Conservation (phyloP, 495 filamentous ascomycete genomes). For the Friedmanniomyces simplex region DNA sequence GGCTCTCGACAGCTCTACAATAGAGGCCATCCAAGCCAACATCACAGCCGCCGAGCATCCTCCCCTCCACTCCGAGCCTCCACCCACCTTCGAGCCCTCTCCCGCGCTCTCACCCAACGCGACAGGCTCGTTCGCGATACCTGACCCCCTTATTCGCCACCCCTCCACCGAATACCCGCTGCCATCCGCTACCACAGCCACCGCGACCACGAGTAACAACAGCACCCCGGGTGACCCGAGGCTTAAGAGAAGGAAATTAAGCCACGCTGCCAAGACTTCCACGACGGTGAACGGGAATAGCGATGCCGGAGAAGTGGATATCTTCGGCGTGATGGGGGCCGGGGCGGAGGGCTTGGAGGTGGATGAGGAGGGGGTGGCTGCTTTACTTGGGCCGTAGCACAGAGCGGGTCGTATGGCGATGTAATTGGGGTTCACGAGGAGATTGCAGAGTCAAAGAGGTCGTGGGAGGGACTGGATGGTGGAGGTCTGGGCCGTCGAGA, state of each 20-base stretch:
- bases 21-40: not conserved
- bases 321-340: slow-evolving; percentile 1
- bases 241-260: slow-evolving; percentile 59
- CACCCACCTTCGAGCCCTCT: no score
- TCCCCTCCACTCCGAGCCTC: no score
- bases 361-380: slow-evolving; percentile 19
- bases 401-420: no score
- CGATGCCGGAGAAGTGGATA: not conserved
- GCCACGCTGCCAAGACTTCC: slow-evolving; percentile 3
- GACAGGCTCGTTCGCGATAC: not conserved
- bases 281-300: slow-evolving; percentile 1
- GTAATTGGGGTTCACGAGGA: no score
- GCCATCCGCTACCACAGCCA: no score
- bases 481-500: no score
- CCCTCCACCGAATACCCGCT: slow-evolving; percentile 2
- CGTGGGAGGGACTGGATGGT: no score
- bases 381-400: slow-evolving; percentile 6
- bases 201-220: not conserved
- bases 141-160: slow-evolving; percentile 1
- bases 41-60: not conserved
- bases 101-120: no score
- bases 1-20: not conserved
- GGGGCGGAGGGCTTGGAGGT: slow-evolving; percentile 6
- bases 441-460: no score
- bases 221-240: slow-evolving; percentile 13